phyloP scores from a whole-genome alignment of 1,139 yeast species.

The Pichia sp. region DNA sequence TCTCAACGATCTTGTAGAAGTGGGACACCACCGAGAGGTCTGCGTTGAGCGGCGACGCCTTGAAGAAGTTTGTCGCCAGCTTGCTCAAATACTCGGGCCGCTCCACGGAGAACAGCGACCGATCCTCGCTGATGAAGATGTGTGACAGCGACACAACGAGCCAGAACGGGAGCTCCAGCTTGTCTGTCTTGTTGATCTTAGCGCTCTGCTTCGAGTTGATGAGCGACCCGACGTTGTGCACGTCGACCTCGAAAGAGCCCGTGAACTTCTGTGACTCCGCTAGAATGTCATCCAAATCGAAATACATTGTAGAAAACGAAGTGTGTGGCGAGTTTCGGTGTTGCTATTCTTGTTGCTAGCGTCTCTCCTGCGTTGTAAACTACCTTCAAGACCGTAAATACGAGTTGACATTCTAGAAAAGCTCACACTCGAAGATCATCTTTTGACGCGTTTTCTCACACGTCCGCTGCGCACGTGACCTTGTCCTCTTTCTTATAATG shows the following conservation, averaged over 20 bases:
- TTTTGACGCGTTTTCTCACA: no score
- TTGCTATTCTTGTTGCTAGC: no score
- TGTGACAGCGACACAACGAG: conserved; percentile 71
- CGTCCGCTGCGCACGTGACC: no score
- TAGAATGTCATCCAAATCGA: conserved; percentile 79
- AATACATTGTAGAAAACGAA: neutral
- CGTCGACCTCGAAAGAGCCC: conserved; percentile 35
- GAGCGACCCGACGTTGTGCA: conserved; percentile 85
- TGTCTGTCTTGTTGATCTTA: conserved; percentile 51
- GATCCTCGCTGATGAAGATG: conserved; percentile 37
- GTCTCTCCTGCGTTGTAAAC: no score
- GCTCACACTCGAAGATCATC: no score
- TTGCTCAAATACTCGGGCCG: conserved; percentile 21
- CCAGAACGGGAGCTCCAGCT: conserved; percentile 85
- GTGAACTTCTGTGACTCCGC: conserved; percentile 49
- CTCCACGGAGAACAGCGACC: conserved; percentile 14
- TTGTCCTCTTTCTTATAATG: no score
- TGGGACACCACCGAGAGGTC: conserved; percentile 15
- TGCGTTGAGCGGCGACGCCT: conserved; percentile 20
- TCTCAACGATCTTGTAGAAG: conserved; percentile 18
- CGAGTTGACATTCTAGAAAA: no score
- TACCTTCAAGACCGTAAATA: no score
- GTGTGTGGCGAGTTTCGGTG: no score
- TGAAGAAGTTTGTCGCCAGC: conserved; percentile 18
- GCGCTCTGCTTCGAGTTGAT: conserved; percentile 75